phyloP scores from a whole-genome alignment of 1,284 basidiomycete species.

The Bondarzewia mesenterica region DNA sequence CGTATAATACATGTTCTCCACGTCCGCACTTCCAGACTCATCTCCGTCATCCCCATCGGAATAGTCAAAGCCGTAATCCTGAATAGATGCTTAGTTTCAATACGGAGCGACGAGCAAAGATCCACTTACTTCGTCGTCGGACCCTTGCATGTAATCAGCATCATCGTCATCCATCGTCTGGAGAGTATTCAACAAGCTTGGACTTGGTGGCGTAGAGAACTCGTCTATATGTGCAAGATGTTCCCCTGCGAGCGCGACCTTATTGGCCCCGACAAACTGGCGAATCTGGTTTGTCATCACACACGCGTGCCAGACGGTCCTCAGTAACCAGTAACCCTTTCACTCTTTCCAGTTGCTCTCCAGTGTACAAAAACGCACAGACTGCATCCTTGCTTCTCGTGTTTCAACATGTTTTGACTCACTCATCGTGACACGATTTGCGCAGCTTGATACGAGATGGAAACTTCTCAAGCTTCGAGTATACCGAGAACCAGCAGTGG shows the following conservation, averaged over 20 bases:
- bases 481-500: constrained; percentile 2
- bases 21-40: constrained; percentile 78
- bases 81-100: constrained; percentile 5
- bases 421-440: no score
- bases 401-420: no score
- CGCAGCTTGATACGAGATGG: no score
- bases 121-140: constrained; percentile 64
- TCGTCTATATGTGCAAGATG: no score
- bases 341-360: no score
- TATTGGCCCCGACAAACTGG: no score
- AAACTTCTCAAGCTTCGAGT: constrained; percentile 1
- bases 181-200: background rate
- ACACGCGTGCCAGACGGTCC: no score
- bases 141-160: constrained; percentile 84
- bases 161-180: constrained; percentile 76
- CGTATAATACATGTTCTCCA: constrained; percentile 98
- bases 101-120: constrained; percentile 7
- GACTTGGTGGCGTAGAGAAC: background rate
- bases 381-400: no score
- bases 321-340: no score
- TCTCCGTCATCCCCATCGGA: constrained; percentile 84
- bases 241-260: no score
- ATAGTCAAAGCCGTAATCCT: constrained; percentile 98
- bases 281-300: background rate
- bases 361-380: no score